Conservation (phyloP, 176 grass and related monocot genomes). For the Carex cristatella region DNA sequence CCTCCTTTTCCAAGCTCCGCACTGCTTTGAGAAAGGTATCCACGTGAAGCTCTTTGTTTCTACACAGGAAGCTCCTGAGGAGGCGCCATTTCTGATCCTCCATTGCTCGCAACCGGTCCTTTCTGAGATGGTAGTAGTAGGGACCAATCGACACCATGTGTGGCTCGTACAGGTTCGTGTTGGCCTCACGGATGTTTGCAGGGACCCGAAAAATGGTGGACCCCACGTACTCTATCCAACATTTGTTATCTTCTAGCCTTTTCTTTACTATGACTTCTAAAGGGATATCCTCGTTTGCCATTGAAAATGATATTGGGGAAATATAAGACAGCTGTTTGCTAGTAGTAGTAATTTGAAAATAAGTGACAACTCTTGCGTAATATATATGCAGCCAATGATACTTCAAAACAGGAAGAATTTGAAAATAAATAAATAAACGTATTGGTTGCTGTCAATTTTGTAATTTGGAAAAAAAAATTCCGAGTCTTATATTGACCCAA, state of each 20-base stretch:
- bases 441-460: background rate
- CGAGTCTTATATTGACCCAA: background rate
- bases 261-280: conserved; percentile 5
- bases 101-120: conserved; percentile 1
- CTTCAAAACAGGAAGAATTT: background rate
- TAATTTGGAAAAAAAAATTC: background rate
- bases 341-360: background rate
- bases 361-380: background rate
- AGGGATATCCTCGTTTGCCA: background rate
- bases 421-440: background rate
- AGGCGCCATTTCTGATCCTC: conserved; percentile 33
- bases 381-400: background rate
- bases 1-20: background rate
- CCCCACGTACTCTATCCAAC: conserved; percentile 22
- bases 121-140: conserved; percentile 16
- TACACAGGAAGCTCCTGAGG: conserved; percentile 15
- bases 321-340: background rate
- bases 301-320: background rate
- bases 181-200: background rate
- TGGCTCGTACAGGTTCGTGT: conserved; percentile 10
- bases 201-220: conserved; percentile 19
- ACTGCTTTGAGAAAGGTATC: background rate
- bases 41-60: background rate
- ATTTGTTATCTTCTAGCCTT: conserved; percentile 14
- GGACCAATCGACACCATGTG: conserved; percentile 21